Percentiles rank a stretch among this genome's conserved stretches.
These are phyloP conservation scores for Plasmodium fragile DNA, from an alignment of 169 alveolate species.

Conservation along the genomic window DNA sequence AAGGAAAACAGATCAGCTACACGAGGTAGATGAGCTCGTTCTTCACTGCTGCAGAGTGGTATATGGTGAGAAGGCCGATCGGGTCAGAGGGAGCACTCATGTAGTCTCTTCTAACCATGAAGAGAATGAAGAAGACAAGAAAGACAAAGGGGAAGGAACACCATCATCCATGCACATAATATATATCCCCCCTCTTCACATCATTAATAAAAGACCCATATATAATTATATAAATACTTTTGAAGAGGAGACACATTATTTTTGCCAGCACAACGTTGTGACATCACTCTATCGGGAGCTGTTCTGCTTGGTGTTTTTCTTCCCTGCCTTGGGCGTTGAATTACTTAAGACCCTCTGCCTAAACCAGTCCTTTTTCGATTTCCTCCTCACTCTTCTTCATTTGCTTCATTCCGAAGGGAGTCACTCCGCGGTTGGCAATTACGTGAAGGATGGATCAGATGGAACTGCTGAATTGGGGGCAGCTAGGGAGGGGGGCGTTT, in stretches of 20 bases:
- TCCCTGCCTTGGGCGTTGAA: slow-evolving; percentile 1
- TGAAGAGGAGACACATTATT: slow-evolving; percentile 28
- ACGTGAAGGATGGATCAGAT: background rate
- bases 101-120: background rate
- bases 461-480: background rate
- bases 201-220: slow-evolving; percentile 10
- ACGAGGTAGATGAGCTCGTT: slow-evolving; percentile 2
- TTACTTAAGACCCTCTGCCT: slow-evolving; percentile 6
- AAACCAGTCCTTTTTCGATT: slow-evolving; percentile 1
- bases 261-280: background rate
- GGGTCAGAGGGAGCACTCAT: background rate
- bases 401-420: background rate
- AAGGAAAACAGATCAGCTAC: background rate
- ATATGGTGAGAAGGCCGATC: background rate
- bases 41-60: background rate
- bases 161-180: background rate
- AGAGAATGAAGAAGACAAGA: background rate
- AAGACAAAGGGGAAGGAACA: background rate
- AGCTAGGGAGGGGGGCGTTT: background rate
- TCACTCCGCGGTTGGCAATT: background rate
- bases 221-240: slow-evolving; percentile 24
- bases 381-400: slow-evolving; percentile 10
- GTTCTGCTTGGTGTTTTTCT: slow-evolving; percentile 8
- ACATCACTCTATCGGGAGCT: background rate
- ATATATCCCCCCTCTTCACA: slow-evolving; percentile 44